Evolutionary conservation across 129 eudicot genomes (phyloP).

Genomic region (Artemisia tridentata): DNA sequence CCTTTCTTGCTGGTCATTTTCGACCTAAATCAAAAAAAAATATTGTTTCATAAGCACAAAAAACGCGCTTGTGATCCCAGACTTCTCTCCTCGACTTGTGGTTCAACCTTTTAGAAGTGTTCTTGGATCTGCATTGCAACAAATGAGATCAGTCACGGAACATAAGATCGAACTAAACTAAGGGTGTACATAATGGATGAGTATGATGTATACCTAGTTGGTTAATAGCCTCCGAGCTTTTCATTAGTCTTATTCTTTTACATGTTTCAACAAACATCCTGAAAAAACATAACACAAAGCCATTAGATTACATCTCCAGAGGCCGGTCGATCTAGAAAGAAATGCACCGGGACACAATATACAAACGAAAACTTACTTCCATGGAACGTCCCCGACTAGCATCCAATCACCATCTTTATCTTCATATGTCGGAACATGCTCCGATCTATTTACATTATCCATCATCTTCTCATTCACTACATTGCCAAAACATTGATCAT

Average conservation of each 20-base stretch:
- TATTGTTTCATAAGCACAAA: not conserved
- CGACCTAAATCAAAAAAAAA: conserved; percentile 16
- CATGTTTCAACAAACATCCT: conserved; percentile 38
- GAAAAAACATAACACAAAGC: conserved; percentile 5
- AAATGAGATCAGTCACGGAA: not conserved
- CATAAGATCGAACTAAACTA: not conserved
- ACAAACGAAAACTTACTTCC: conserved; percentile 55
- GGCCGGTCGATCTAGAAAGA: no score
- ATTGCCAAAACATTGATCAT: conserved; percentile 12
- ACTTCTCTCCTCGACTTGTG: not conserved
- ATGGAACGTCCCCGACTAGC: conserved; percentile 87
- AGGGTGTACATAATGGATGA: no score
- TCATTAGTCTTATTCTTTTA: conserved; percentile 29
- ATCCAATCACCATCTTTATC: conserved; percentile 94
- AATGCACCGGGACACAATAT: no score
- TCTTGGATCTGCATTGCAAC: conserved; percentile 13
- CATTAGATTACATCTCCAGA: not conserved
- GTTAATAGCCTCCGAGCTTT: conserved; percentile 23
- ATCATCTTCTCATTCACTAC: conserved; percentile 46
- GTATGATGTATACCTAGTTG: not conserved
- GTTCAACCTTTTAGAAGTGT: not conserved
- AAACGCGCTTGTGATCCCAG: not conserved
- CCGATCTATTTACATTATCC: conserved; percentile 49
- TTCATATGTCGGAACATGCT: conserved; percentile 77
- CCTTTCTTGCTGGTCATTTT: not conserved